Percentiles rank a stretch among this genome's conserved stretches.
Conservation (phyloP, 352 stramenopile genomes). For the Pythium volutum region DNA sequence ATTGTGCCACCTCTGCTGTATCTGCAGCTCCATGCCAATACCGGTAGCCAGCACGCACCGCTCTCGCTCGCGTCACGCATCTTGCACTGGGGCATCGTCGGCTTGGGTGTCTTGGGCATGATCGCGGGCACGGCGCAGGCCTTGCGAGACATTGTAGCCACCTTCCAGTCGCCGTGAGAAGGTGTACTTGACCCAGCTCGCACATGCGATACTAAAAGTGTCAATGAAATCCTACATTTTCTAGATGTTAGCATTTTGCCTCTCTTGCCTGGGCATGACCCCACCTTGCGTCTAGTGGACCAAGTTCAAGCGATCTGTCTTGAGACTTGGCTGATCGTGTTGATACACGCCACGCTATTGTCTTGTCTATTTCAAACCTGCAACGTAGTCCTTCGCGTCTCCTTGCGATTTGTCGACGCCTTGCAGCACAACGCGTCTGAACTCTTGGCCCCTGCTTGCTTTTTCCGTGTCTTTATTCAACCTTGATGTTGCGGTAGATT, state of each 20-base stretch:
- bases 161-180: constrained; percentile 17
- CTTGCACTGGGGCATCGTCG: constrained; percentile 47
- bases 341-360: neutral
- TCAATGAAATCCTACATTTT: constrained; percentile 1
- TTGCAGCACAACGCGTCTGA: too few relatives aligned
- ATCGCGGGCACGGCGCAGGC: constrained; percentile 58
- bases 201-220: neutral
- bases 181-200: too few relatives aligned
- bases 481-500: constrained; percentile 96
- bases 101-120: constrained; percentile 63
- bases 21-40: constrained; percentile 32
- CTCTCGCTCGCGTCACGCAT: constrained; percentile 38
- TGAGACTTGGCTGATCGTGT: neutral
- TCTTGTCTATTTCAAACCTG: constrained; percentile 5
- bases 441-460: too few relatives aligned
- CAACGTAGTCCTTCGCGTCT: neutral
- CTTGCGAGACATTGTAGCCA: constrained; percentile 43
- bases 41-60: constrained; percentile 16
- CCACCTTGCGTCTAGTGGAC: constrained; percentile 7
- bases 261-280: too few relatives aligned
- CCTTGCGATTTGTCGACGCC: too few relatives aligned
- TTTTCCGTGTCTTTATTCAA: constrained; percentile 66
- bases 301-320: neutral
- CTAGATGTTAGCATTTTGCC: neutral
- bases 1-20: constrained; percentile 73